phyloP scores from a whole-genome alignment of 192 early-diverging fungal genomes.

The Geranomyces michiganensis region DNA sequence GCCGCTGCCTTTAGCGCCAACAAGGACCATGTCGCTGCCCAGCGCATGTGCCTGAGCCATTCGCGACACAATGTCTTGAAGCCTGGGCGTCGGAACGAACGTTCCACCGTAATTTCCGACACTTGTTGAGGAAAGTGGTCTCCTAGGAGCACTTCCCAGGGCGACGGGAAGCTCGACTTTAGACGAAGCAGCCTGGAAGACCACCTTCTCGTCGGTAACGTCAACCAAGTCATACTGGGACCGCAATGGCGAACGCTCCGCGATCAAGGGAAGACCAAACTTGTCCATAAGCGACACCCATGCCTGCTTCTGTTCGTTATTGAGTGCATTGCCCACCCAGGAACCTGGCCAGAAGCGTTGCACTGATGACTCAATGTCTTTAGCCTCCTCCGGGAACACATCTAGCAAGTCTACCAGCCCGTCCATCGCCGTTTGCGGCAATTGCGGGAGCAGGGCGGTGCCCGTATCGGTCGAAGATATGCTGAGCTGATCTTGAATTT shows the following conservation, averaged over 20 bases:
- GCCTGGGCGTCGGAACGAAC: slow-evolving; percentile 38
- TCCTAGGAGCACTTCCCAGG: slow-evolving; percentile 5
- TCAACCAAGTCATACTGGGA: slow-evolving; percentile 20
- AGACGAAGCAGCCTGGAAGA: background rate
- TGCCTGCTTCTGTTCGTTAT: slow-evolving; percentile 26
- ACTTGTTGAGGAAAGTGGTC: slow-evolving; percentile 4
- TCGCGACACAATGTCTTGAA: slow-evolving; percentile 29
- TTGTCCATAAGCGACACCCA: slow-evolving; percentile 22
- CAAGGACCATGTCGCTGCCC: slow-evolving; percentile 64
- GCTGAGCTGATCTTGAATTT: slow-evolving; percentile 24
- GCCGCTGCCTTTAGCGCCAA: slow-evolving; percentile 75
- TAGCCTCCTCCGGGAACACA: slow-evolving; percentile 25
- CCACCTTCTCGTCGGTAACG: background rate
- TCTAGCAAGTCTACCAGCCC: slow-evolving; percentile 16
- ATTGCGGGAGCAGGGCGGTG: slow-evolving; percentile 27
- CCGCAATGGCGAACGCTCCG: background rate
- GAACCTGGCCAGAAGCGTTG: slow-evolving; percentile 34
- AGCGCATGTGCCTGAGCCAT: slow-evolving; percentile 42
- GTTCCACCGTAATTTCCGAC: slow-evolving; percentile 12
- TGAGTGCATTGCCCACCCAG: slow-evolving; percentile 33
- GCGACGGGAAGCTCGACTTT: background rate
- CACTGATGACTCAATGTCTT: slow-evolving; percentile 10
- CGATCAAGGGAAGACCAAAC: slow-evolving; percentile 2
- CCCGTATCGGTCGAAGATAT: slow-evolving; percentile 11
- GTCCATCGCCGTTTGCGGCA: slow-evolving; percentile 37